Evolutionary conservation across 2,329 filamentous ascomycete genomes (phyloP).

Genomic region (Colletotrichum eleusines): DNA sequence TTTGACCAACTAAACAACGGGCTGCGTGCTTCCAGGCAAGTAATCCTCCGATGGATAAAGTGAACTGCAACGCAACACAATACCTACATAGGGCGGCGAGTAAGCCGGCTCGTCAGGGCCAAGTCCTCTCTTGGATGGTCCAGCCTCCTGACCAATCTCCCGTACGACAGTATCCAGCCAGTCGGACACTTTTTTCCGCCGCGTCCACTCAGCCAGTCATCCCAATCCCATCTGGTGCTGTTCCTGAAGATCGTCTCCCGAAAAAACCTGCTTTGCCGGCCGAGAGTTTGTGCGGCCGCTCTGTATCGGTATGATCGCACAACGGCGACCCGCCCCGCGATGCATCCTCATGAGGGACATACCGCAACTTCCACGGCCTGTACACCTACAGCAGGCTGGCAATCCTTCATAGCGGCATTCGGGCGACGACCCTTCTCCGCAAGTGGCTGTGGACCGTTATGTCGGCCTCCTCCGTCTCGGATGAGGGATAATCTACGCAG

Average conservation of each 20-base stretch:
- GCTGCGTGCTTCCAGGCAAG: constrained; percentile 26
- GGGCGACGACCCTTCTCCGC: constrained; percentile 19
- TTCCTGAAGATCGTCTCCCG: constrained; percentile 18
- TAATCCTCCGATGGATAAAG: constrained; percentile 35
- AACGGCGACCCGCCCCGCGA: background rate
- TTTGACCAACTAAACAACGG: constrained; percentile 24
- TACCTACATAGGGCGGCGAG: background rate
- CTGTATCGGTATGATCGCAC: constrained; percentile 21
- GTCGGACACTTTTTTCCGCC: constrained; percentile 6
- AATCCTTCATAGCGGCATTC: constrained; percentile 12
- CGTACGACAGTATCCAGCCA: constrained; percentile 18
- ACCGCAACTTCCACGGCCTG: background rate
- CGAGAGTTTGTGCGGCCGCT: constrained; percentile 32
- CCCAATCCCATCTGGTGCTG: constrained; percentile 4
- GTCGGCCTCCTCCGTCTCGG: constrained; percentile 30
- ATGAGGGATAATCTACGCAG: background rate
- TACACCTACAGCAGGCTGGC: constrained; percentile 14
- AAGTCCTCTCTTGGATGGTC: constrained; percentile 15
- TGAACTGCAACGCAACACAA: constrained; percentile 31
- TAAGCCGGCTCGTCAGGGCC: background rate
- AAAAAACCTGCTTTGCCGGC: constrained; percentile 22
- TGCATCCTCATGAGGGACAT: constrained; percentile 1
- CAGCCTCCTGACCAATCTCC: constrained; percentile 15
- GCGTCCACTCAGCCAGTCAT: background rate
- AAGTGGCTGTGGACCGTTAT: constrained; percentile 27